Conservation (phyloP, 2,329 filamentous ascomycete species). For the Meredithiella fracta region DNA sequence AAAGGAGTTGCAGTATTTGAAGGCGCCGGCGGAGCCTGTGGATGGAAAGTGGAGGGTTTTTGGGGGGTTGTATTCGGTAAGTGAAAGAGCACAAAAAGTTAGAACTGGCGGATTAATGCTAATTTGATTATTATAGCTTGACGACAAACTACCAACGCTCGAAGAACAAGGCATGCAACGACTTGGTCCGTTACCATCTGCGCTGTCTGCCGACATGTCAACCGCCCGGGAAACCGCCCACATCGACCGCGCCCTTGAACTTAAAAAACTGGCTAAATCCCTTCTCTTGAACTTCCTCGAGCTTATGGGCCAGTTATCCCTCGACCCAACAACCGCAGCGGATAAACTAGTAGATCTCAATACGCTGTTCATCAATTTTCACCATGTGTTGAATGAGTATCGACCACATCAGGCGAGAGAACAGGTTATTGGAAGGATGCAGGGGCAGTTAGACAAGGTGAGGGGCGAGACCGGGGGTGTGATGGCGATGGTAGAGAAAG, state of each 20-base stretch:
- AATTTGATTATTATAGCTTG: constrained; percentile 24
- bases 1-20: constrained; percentile 55
- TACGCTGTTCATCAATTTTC: constrained; percentile 76
- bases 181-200: constrained; percentile 32
- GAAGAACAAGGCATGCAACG: constrained; percentile 55
- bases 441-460: constrained; percentile 60
- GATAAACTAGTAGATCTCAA: constrained; percentile 64
- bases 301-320: constrained; percentile 53
- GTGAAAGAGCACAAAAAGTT: background rate
- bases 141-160: constrained; percentile 48
- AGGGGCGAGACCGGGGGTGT: constrained; percentile 57
- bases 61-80: constrained; percentile 46
- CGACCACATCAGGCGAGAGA: constrained; percentile 84
- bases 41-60: constrained; percentile 61
- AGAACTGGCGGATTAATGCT: background rate
- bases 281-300: constrained; percentile 80
- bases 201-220: background rate
- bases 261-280: constrained; percentile 67
- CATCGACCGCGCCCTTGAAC: constrained; percentile 47
- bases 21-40: constrained; percentile 62
- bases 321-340: constrained; percentile 47
- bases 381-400: constrained; percentile 88
- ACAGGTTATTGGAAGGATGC: constrained; percentile 73
- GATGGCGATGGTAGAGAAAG: constrained; percentile 50
- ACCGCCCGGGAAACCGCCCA: constrained; percentile 36